Evolutionary conservation across 2,329 filamentous ascomycete genomes (phyloP).

Genomic region (Fusarium devonianum): DNA sequence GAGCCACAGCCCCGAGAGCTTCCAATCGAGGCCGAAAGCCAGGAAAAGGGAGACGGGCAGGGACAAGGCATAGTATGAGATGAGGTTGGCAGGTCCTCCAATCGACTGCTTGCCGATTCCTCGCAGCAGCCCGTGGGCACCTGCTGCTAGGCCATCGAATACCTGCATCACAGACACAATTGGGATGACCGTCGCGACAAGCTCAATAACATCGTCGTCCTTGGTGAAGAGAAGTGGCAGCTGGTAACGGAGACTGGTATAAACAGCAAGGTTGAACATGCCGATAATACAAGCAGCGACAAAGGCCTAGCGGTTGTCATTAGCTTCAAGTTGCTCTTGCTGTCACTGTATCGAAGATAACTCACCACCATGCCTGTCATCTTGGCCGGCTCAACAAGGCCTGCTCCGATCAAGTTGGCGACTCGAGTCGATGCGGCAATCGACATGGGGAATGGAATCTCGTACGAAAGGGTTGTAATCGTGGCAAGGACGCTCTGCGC

Average conservation of each 20-base stretch:
- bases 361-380: slow-evolving; percentile 78
- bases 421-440: slow-evolving; percentile 89
- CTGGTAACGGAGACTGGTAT: slow-evolving; percentile 72
- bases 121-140: slow-evolving; percentile 83
- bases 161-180: slow-evolving; percentile 89
- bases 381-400: slow-evolving; percentile 80
- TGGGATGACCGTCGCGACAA: slow-evolving; percentile 76
- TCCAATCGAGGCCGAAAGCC: slow-evolving; percentile 80
- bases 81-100: slow-evolving; percentile 86
- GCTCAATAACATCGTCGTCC: slow-evolving; percentile 71
- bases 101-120: slow-evolving; percentile 89
- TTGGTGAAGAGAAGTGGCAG: slow-evolving; percentile 83
- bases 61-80: slow-evolving; percentile 86
- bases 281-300: slow-evolving; percentile 74
- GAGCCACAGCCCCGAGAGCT: slow-evolving; percentile 80
- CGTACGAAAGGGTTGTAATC: slow-evolving; percentile 81
- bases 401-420: slow-evolving; percentile 90
- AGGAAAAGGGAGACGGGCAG: slow-evolving; percentile 83
- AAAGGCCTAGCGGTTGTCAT: slow-evolving; percentile 56
- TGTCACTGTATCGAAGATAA: slow-evolving; percentile 15
- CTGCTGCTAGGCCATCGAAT: slow-evolving; percentile 81
- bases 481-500: slow-evolving; percentile 88
- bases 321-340: background rate
- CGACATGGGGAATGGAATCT: slow-evolving; percentile 89
- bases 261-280: slow-evolving; percentile 76